phyloP scores from a whole-genome alignment of 31 red algal genomes.

The Odonthalia washingtoniensis region DNA sequence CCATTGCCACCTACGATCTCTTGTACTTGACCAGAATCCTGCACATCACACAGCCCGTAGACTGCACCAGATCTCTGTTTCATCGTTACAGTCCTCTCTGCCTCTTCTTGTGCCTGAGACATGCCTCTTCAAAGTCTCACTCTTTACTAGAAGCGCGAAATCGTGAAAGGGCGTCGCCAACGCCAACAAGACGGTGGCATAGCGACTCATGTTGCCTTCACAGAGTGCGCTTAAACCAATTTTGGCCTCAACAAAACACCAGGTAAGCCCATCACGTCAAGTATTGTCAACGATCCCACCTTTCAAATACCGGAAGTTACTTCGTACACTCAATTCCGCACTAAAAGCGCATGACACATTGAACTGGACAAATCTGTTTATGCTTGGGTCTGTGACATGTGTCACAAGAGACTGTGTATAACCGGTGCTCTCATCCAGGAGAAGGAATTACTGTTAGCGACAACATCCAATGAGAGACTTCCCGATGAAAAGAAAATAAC shows the following conservation, averaged over 20 bases:
- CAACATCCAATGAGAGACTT: slow-evolving; percentile 5
- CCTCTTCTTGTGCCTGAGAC: too few species aligned
- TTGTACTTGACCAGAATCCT: too few species aligned
- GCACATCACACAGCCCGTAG: too few species aligned
- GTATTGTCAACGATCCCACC: neutral
- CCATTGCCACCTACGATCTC: too few species aligned
- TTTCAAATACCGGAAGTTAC: neutral
- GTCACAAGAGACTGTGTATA: neutral
- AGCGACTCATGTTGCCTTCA: neutral
- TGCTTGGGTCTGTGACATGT: slow-evolving; percentile 26
- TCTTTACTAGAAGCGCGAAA: neutral
- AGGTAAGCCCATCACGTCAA: neutral
- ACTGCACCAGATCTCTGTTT: too few species aligned
- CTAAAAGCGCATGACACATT: too few species aligned
- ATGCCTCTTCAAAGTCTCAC: neutral
- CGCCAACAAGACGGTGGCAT: neutral
- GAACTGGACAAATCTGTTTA: slow-evolving; percentile 23
- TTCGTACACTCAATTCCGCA: neutral
- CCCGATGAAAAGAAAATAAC: neutral
- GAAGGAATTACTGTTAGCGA: slow-evolving; percentile 7
- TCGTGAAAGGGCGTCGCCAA: neutral
- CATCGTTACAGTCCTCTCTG: too few species aligned
- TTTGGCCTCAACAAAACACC: neutral
- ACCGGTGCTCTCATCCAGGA: slow-evolving; percentile 18
- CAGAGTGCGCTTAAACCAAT: neutral